phyloP scores from a whole-genome alignment of 2,329 filamentous ascomycete genomes.

The Neoscytalidium dimidiatum region DNA sequence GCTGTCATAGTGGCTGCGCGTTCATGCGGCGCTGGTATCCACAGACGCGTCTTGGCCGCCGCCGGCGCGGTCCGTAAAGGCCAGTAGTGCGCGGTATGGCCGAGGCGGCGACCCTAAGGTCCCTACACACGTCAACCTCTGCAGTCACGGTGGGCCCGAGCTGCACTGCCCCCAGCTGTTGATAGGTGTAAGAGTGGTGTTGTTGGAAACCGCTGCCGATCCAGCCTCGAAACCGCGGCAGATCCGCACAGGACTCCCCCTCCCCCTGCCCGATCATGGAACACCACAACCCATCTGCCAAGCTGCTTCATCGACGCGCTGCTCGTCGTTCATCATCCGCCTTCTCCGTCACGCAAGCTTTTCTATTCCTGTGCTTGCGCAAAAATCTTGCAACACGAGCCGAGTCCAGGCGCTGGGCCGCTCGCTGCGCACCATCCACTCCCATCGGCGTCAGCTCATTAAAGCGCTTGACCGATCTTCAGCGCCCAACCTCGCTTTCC shows the following conservation, averaged over 20 bases:
- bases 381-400: conserved; percentile 10
- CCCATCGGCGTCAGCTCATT: background rate
- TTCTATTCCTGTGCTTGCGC: background rate
- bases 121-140: background rate
- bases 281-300: background rate
- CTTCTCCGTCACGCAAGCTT: background rate
- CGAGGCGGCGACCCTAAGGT: background rate
- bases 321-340: background rate
- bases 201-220: background rate
- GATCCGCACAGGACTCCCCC: conserved; percentile 17
- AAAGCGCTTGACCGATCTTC: conserved; percentile 9
- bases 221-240: background rate
- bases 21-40: background rate
- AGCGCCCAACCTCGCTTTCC: conserved; percentile 13
- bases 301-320: conserved; percentile 10
- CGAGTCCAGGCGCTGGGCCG: background rate
- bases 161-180: background rate
- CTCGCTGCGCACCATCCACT: background rate
- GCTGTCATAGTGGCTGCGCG: background rate
- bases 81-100: background rate
- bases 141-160: background rate
- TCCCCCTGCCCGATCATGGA: background rate
- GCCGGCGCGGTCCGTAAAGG: background rate
- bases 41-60: background rate
- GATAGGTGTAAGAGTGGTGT: background rate